phyloP scores from a whole-genome alignment of 2,329 filamentous ascomycete genomes.

The Piedraia hortae region DNA sequence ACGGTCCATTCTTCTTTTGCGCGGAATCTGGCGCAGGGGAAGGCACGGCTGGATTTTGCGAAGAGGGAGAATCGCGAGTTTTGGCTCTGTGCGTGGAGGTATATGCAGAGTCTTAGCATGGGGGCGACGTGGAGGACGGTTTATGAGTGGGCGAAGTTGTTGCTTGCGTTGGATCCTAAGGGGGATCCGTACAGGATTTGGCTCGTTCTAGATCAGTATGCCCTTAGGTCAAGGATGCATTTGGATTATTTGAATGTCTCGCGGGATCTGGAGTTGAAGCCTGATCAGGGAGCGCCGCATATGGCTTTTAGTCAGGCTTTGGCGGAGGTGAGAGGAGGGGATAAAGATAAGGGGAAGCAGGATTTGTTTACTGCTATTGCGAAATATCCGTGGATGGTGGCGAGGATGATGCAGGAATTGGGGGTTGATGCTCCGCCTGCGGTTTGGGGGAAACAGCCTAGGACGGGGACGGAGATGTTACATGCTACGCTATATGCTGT shows the following conservation, averaged over 20 bases:
- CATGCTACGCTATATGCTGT: conserved; percentile 50
- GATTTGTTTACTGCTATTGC: conserved; percentile 41
- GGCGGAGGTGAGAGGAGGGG: conserved; percentile 43
- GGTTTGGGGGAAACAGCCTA: conserved; percentile 55
- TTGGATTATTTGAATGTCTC: conserved; percentile 48
- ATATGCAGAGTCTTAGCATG: conserved; percentile 58
- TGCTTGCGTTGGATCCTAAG: conserved; percentile 43
- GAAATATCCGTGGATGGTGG: conserved; percentile 61
- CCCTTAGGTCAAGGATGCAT: conserved; percentile 52
- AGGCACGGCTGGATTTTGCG: conserved; percentile 53
- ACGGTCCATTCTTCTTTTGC: conserved; percentile 63
- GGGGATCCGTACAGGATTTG: conserved; percentile 61
- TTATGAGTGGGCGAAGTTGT: conserved; percentile 73
- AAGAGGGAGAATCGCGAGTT: conserved; percentile 76
- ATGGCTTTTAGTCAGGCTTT: conserved; percentile 50
- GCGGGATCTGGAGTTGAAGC: conserved; percentile 21
- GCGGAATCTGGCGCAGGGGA: conserved; percentile 45
- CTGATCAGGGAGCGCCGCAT: conserved; percentile 32
- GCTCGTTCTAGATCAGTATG: conserved; percentile 58
- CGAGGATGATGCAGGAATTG: conserved; percentile 51
- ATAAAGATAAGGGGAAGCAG: conserved; percentile 35
- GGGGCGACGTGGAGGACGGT: conserved; percentile 88
- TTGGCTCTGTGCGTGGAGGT: conserved; percentile 71
- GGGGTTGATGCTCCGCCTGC: conserved; percentile 48
- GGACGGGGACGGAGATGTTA: conserved; percentile 36